Base-by-base conservation (phyloP, 2,329 filamentous ascomycete genomes). In the Calonectria hawksworthii region DNA sequence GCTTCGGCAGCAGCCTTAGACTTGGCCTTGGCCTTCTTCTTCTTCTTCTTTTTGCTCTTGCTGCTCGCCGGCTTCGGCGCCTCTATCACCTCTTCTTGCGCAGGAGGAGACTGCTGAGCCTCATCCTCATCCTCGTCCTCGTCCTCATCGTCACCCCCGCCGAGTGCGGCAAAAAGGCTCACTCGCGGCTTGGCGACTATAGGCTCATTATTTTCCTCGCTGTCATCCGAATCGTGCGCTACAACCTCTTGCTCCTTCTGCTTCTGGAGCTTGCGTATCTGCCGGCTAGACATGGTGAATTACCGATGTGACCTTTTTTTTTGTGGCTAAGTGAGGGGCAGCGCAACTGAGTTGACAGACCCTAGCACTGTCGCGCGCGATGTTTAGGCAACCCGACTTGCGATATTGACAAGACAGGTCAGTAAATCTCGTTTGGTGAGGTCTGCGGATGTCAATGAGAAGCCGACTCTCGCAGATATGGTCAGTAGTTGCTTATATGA, bases 81-180 rank as follows among this genome's bases (percentile, higher is more conserved):
- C 50, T 79, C 67, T 64, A n/a, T 72, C 28, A 78, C 75, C 6
- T 76, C 41, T 50, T 83, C 79, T 8, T 80, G 67, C 14, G 50
- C 34, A 9, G 50, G 56, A 21, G 79, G 36, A 73, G 75, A 2
- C 52, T 66, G 69, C 41, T 76, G 71, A 51, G 59, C 44, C 34
- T 79, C 69, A 34, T 74, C 76, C 16, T 83, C 81, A 13, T 84
- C 80, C 18, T 83, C 82, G 5, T 83, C 80, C 2, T 86, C 83
- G 5, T 83, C 84, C 4, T 86, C 83, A 3, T 87, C 85, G 21
- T 86, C 86, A 3, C 82, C 85, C 21, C 84, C 87, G 8, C 84
- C 89, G 0, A 92, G 84, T 1, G 90, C 89, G 11, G 90, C 90
- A 76, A 92, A 92, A 11, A 87, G 77, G 75, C 87, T 90, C 14